These are phyloP conservation scores for Calophaca sinica DNA, from an alignment of 306 rosid genomes.

Conservation along the genomic window DNA sequence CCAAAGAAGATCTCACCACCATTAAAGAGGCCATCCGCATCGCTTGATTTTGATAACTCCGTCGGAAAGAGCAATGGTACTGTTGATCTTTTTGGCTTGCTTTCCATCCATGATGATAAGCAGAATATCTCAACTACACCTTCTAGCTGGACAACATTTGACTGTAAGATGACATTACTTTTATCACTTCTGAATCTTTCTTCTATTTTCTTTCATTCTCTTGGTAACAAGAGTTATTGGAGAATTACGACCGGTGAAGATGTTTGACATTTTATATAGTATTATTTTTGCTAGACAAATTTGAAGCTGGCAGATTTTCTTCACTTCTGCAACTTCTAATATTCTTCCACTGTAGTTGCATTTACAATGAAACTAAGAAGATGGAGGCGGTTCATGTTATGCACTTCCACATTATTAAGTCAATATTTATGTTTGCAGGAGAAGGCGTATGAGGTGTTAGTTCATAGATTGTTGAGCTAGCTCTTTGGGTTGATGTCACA, in stretches of 20 bases:
- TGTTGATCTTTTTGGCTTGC: constrained; percentile 56
- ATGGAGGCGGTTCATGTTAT: constrained; percentile 21
- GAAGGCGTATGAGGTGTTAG: constrained; percentile 19
- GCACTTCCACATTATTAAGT: constrained; percentile 29
- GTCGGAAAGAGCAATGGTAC: constrained; percentile 44
- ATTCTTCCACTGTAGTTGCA: background rate
- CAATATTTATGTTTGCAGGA: constrained; percentile 49
- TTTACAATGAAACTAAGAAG: background rate
- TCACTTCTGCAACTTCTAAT: background rate
- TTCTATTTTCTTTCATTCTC: constrained; percentile 9
- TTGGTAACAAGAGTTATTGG: background rate
- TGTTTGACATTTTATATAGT: background rate
- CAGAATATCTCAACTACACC: constrained; percentile 48
- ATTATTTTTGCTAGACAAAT: background rate
- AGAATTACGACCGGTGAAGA: background rate
- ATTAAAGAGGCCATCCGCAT: constrained; percentile 48
- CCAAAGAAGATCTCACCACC: constrained; percentile 47
- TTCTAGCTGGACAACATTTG: constrained; percentile 80
- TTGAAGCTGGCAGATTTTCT: constrained; percentile 15
- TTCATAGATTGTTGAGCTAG: constrained; percentile 47
- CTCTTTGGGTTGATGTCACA: constrained; percentile 45
- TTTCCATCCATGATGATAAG: constrained; percentile 47
- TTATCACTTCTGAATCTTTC: constrained; percentile 23
- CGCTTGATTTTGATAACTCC: constrained; percentile 52
- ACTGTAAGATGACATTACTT: constrained; percentile 63